These are phyloP conservation scores for Multifurca ochricompacta DNA, from an alignment of 768 basidiomycete species.

Conservation along the genomic window DNA sequence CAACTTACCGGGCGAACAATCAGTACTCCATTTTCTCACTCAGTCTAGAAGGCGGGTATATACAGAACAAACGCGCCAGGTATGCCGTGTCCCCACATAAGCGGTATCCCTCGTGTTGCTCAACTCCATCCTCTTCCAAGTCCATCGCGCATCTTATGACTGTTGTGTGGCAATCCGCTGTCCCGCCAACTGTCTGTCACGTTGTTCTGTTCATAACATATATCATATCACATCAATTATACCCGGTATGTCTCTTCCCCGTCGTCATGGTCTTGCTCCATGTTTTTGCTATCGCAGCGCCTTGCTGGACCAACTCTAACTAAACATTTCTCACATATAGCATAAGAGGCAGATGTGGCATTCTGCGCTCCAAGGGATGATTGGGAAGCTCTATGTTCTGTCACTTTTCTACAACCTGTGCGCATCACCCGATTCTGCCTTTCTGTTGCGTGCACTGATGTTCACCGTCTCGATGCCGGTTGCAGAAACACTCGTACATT, in stretches of 20 bases:
- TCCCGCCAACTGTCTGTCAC: constrained; percentile 1
- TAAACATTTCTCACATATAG: neutral
- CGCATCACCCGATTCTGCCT: neutral
- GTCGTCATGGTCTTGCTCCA: neutral
- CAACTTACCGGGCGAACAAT: neutral
- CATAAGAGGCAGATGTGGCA: neutral
- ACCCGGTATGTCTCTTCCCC: neutral
- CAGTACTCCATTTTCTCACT: constrained; percentile 1
- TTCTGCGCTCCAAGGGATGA: constrained; percentile 1
- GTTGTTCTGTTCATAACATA: neutral
- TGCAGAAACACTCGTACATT: neutral
- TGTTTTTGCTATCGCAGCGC: too few relatives aligned
- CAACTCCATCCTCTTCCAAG: neutral
- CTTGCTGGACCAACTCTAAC: neutral
- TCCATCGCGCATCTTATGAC: neutral
- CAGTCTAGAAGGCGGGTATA: neutral
- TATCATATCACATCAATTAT: neutral
- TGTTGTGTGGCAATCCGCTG: constrained; percentile 6
- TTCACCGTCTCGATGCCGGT: neutral
- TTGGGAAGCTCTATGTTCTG: constrained; percentile 4
- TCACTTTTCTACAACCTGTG: constrained; percentile 5
- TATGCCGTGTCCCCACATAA: neutral
- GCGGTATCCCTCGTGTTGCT: neutral
- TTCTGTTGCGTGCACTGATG: constrained; percentile 18
- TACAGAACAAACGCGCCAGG: neutral